Conservation (phyloP, 2,329 filamentous ascomycete genomes). For the Tolypocladium tropicale region DNA sequence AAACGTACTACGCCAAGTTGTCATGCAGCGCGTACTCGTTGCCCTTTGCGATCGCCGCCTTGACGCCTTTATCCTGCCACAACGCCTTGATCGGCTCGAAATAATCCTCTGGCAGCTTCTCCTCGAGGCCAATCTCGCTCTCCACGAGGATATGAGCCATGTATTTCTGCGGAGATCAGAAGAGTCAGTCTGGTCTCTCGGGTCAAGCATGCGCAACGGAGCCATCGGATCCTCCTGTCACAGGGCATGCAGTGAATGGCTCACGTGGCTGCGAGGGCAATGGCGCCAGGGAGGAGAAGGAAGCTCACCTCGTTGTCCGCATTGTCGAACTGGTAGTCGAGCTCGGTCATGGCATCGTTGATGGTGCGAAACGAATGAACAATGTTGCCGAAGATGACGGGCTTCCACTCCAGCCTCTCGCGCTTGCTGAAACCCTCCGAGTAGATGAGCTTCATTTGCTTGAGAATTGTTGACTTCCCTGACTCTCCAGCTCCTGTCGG, state of each 20-base stretch:
- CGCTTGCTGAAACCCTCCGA: constrained; percentile 80
- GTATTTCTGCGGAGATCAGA: constrained; percentile 47
- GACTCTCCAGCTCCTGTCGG: constrained; percentile 3
- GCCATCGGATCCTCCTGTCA: not conserved
- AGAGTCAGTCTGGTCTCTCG: constrained; percentile 25
- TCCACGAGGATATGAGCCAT: constrained; percentile 70
- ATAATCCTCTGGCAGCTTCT: constrained; percentile 69
- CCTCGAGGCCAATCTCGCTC: constrained; percentile 72
- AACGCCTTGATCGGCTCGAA: constrained; percentile 71
- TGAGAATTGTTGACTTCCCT: constrained; percentile 9
- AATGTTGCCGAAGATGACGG: constrained; percentile 92
- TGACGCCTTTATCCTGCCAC: constrained; percentile 77
- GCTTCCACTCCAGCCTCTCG: constrained; percentile 88
- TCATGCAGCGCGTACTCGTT: constrained; percentile 96
- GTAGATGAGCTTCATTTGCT: constrained; percentile 81
- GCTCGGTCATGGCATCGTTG: constrained; percentile 81
- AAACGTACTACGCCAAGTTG: constrained; percentile 79
- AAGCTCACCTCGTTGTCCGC: constrained; percentile 64
- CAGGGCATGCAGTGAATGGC: not conserved
- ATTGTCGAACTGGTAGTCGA: constrained; percentile 68
- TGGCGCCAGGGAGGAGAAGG: no score
- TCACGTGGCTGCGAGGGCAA: not conserved
- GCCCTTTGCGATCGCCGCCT: constrained; percentile 79
- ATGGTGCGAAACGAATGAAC: constrained; percentile 87
- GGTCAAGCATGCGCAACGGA: constrained; percentile 4